These are phyloP conservation scores for Globisporangium okanoganense DNA, from an alignment of 352 stramenopile species.

Conservation along the genomic window DNA sequence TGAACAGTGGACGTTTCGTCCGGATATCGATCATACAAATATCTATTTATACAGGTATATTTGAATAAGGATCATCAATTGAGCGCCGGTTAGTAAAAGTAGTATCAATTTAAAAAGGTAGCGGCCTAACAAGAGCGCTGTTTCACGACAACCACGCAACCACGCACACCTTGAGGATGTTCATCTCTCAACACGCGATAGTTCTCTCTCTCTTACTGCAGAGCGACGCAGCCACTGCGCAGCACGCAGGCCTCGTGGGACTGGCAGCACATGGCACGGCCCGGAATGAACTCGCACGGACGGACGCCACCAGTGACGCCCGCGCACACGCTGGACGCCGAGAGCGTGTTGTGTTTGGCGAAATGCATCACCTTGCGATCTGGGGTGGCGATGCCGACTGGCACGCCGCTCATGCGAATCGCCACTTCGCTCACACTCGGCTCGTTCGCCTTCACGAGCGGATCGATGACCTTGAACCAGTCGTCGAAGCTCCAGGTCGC, in stretches of 20 bases:
- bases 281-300: constrained; percentile 60
- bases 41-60: neutral
- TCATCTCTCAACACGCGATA: neutral
- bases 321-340: constrained; percentile 36
- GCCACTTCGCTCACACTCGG: constrained; percentile 11
- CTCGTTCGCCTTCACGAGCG: constrained; percentile 31
- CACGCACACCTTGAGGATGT: neutral
- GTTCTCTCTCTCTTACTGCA: constrained; percentile 22
- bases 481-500: constrained; percentile 48
- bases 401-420: constrained; percentile 35
- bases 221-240: constrained; percentile 38
- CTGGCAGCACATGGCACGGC: constrained; percentile 70
- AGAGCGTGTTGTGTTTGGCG: constrained; percentile 26
- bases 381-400: constrained; percentile 26
- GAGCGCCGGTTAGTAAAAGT: neutral
- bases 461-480: constrained; percentile 53
- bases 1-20: neutral
- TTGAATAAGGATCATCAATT: neutral
- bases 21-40: neutral
- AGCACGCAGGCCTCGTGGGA: constrained; percentile 68
- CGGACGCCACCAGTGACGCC: constrained; percentile 30
- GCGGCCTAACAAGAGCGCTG: neutral
- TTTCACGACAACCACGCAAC: neutral
- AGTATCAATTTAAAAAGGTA: neutral
- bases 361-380: constrained; percentile 61